Evolutionary conservation across 768 basidiomycete species (phyloP).

Genomic region (Pulveroboletus sp.): DNA sequence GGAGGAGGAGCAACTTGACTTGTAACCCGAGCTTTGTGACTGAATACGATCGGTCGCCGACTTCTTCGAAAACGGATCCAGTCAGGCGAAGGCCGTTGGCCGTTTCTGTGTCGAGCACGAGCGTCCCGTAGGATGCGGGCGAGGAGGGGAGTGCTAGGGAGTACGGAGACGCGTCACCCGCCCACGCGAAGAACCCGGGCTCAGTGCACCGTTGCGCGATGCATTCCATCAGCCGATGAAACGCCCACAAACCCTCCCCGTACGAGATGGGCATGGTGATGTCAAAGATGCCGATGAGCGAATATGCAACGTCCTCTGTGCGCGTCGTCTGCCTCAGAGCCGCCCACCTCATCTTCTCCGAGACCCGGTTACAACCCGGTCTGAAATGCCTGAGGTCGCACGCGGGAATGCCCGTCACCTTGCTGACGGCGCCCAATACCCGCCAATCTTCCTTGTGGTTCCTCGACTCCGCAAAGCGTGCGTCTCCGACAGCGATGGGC

Average conservation of each 20-base stretch:
- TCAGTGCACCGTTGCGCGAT: constrained; percentile 9
- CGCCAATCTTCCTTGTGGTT: constrained; percentile 11
- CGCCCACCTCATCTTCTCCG: constrained; percentile 16
- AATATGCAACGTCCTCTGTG: constrained; percentile 8
- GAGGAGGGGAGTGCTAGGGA: constrained; percentile 8
- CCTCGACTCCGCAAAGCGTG: neutral
- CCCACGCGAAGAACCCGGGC: constrained; percentile 16
- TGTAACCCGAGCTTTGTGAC: constrained; percentile 14
- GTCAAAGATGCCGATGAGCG: constrained; percentile 14
- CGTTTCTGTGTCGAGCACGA: neutral
- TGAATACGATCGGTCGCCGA: constrained; percentile 15
- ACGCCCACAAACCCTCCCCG: constrained; percentile 14
- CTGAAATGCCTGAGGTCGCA: constrained; percentile 7
- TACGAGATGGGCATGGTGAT: constrained; percentile 15
- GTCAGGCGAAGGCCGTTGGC: constrained; percentile 7
- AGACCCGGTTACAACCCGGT: constrained; percentile 5
- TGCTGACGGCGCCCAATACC: neutral
- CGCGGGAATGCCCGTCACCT: constrained; percentile 1
- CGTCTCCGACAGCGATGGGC: neutral
- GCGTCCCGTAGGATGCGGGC: constrained; percentile 7
- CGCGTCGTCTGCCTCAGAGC: constrained; percentile 11
- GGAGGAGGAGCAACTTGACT: constrained; percentile 10
- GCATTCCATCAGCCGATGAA: constrained; percentile 8
- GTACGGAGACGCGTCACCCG: constrained; percentile 11
- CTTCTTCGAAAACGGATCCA: constrained; percentile 13